Evolutionary conservation across 192 early-diverging fungal species (phyloP).

Genomic region (Coemansia sp.): DNA sequence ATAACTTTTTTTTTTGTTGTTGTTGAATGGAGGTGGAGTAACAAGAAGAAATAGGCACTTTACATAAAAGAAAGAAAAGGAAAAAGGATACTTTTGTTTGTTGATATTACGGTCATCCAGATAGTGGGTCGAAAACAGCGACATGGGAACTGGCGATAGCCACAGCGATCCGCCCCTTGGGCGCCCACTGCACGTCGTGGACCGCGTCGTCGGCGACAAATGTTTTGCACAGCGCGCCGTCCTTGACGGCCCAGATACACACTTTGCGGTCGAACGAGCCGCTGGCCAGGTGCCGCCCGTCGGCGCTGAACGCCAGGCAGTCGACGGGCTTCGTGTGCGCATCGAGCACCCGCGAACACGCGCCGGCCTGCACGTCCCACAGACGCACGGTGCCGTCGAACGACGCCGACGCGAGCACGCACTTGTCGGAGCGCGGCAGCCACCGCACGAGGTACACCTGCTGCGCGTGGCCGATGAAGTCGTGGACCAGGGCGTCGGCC

Average conservation of each 20-base stretch:
- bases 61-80: background rate
- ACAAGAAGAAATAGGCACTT: background rate
- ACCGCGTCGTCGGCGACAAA: slow-evolving; percentile 45
- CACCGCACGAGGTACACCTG: slow-evolving; percentile 81
- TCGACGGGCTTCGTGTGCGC: slow-evolving; percentile 71
- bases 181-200: slow-evolving; percentile 49
- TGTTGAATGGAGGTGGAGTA: no score
- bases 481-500: slow-evolving; percentile 20
- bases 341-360: slow-evolving; percentile 66
- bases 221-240: slow-evolving; percentile 39
- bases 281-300: slow-evolving; percentile 69
- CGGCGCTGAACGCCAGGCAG: slow-evolving; percentile 73
- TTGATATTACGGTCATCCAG: no score
- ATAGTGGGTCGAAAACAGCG: slow-evolving; percentile 38
- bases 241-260: slow-evolving; percentile 66
- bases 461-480: slow-evolving; percentile 60
- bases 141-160: slow-evolving; percentile 40
- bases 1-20: background rate
- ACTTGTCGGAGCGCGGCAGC: slow-evolving; percentile 63
- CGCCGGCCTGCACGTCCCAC: slow-evolving; percentile 77
- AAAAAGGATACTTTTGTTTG: background rate
- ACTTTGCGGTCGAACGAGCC: slow-evolving; percentile 77
- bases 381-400: slow-evolving; percentile 81
- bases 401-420: slow-evolving; percentile 69
- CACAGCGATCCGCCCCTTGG: slow-evolving; percentile 40